A percentile compares a stretch with the other conserved stretches of the same genome.
These are phyloP conservation scores for Neofusicoccum parvum DNA, from an alignment of 2,329 filamentous ascomycete species.

Conservation along the genomic window DNA sequence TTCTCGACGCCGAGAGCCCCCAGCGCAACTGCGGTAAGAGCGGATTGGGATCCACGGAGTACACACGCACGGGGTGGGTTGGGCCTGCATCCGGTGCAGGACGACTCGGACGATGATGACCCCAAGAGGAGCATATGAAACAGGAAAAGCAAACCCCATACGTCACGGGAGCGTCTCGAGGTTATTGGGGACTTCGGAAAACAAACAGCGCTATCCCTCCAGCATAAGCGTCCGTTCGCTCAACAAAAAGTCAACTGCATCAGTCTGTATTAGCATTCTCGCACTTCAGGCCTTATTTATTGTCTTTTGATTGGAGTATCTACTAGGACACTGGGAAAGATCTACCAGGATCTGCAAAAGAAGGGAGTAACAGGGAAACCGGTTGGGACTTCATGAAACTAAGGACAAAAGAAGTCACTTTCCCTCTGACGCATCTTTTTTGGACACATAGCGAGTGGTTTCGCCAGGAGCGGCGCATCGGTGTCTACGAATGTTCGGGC, in stretches of 20 bases:
- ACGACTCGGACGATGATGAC: slow-evolving; percentile 12
- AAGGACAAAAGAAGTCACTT: background rate
- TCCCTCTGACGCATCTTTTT: background rate
- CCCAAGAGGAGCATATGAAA: slow-evolving; percentile 9
- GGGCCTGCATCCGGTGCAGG: slow-evolving; percentile 18
- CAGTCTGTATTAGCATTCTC: background rate
- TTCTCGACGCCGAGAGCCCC: slow-evolving; percentile 46
- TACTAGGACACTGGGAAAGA: background rate
- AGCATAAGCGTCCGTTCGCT: slow-evolving; percentile 1
- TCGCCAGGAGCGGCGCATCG: slow-evolving; percentile 2
- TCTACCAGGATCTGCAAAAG: slow-evolving; percentile 1
- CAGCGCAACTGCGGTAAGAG: slow-evolving; percentile 25
- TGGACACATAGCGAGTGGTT: slow-evolving; percentile 6
- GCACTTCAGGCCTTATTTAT: background rate
- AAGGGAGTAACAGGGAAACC: background rate
- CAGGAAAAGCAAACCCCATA: background rate
- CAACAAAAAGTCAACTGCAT: slow-evolving; percentile 2
- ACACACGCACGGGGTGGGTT: slow-evolving; percentile 42
- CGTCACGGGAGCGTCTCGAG: background rate
- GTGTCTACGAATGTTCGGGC: background rate
- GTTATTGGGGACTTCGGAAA: background rate
- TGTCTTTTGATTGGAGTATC: slow-evolving; percentile 1
- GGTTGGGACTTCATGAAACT: background rate
- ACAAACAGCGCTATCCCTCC: background rate
- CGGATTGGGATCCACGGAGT: slow-evolving; percentile 40